A percentile compares a stretch with the other conserved stretches of the same genome.
Conservation (phyloP, 352 stramenopile genomes). For the Globisporangium apiculatum region DNA sequence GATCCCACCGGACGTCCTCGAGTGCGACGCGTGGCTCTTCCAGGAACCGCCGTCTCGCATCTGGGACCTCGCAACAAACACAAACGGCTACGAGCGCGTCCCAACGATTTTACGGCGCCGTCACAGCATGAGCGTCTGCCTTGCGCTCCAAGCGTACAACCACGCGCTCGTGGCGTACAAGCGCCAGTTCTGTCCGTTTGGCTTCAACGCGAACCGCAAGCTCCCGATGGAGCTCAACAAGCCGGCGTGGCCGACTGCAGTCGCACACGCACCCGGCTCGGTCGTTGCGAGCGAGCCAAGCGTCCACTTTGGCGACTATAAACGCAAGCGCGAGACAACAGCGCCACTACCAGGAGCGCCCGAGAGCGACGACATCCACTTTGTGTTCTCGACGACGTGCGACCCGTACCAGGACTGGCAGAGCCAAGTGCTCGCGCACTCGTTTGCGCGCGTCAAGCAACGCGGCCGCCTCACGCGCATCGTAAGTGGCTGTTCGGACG, state of each 20-base stretch:
- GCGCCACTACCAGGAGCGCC: conserved; percentile 19
- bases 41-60: conserved; percentile 41
- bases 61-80: conserved; percentile 69
- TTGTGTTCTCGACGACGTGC: conserved; percentile 71
- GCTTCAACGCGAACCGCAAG: conserved; percentile 66
- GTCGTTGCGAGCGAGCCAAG: conserved; percentile 21
- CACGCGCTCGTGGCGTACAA: conserved; percentile 49
- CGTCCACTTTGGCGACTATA: conserved; percentile 33
- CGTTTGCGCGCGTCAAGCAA: conserved; percentile 52
- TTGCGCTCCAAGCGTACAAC: conserved; percentile 70
- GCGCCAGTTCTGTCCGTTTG: conserved; percentile 35
- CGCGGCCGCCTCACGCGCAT: conserved; percentile 59
- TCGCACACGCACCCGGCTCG: conserved; percentile 27
- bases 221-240: conserved; percentile 53
- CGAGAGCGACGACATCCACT: conserved; percentile 60
- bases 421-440: conserved; percentile 60
- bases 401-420: conserved; percentile 62
- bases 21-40: conserved; percentile 71
- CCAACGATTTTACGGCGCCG: conserved; percentile 73
- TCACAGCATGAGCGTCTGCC: conserved; percentile 65
- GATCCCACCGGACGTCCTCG: conserved; percentile 55
- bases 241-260: conserved; percentile 31
- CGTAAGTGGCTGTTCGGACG: conserved; percentile 51
- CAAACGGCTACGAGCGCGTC: conserved; percentile 67
- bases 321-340: neutral